Evolutionary conservation across 2,329 filamentous ascomycete species (phyloP), one percentile per base, ranked within the genome.

Genomic region (Fusarium subglutinans): DNA sequence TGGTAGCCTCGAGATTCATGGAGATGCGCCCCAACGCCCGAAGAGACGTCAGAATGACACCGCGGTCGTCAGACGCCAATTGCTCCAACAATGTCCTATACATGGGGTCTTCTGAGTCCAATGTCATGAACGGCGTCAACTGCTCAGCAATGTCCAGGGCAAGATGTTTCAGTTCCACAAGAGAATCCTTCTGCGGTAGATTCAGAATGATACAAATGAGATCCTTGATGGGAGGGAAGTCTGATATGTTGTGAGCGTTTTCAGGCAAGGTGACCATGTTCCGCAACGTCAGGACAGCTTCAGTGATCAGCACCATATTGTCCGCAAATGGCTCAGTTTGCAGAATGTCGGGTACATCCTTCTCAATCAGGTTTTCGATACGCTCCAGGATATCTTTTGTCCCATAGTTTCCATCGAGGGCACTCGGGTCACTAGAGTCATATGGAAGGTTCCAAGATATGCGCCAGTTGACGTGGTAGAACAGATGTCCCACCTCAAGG

Each of bases 221-320:
- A 77, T 98, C 95, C 79, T 93, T 92, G 44, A 97, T 85, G 3
- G 94, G 87, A 22, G 90, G 90, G 69, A 96, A 91, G 30, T 92
- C 90, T 10, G 94, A 89, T 77, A 97, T 88, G 80, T 95, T 96
- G 30, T 88, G 84, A 0, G 96, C 96, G 79, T 99, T 99, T 71
- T 98, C 95, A 28, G 92, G 90, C 26, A 98, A 86, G 82, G 97
- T 93, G n/a, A 95, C 92, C 95, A 99, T 98, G 81, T 99, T 99
- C 58, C 96, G 91, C 48, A 98, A 87, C 24, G 97, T 95, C 53
- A 98, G 86, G 26, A 93, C 91, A 5, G 96, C 95, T 82, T 98
- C 95, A 30, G 93, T 96, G 70, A 97, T 88, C 73, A 94, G 90
- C 18, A 93, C 89, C 69, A 98, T 86, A 47, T 89, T 86, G 72